Evolutionary conservation across 2,329 filamentous ascomycete genomes (phyloP).

Genomic region (Verticillium nonalfalfae): DNA sequence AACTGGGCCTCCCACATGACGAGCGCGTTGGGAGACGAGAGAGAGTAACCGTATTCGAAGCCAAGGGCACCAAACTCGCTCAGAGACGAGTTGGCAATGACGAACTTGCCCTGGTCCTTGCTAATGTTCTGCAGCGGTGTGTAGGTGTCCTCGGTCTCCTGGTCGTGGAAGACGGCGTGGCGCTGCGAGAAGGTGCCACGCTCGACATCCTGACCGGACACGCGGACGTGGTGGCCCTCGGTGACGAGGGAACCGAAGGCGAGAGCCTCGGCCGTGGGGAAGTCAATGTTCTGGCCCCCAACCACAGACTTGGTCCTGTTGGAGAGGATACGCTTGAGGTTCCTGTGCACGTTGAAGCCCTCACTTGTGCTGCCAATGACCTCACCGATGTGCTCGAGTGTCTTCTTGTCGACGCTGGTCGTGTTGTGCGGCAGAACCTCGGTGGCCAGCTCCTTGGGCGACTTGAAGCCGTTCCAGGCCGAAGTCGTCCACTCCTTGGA

Average conservation of each 20-base stretch:
- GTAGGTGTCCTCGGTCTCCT: constrained; percentile 88
- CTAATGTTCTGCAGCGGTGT: constrained; percentile 85
- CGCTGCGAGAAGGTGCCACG: constrained; percentile 99
- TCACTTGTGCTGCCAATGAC: constrained; percentile 75
- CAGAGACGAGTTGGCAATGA: constrained; percentile 92
- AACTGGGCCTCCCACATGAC: constrained; percentile 99
- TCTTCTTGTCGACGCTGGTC: constrained; percentile 69
- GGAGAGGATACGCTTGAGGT: constrained; percentile 90
- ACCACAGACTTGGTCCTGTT: constrained; percentile 87
- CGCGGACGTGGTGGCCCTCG: constrained; percentile 94
- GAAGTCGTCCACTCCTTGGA: constrained; percentile 98
- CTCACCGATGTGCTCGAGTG: constrained; percentile 74
- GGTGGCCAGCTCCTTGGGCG: constrained; percentile 91
- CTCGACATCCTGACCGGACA: constrained; percentile 98
- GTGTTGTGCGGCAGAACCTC: constrained; percentile 90
- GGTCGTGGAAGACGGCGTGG: constrained; percentile 95
- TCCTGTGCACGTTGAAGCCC: constrained; percentile 84
- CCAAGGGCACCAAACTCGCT: constrained; percentile 70
- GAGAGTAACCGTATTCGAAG: constrained; percentile 97
- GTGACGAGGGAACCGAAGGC: constrained; percentile 87
- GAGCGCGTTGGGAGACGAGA: constrained; percentile 92
- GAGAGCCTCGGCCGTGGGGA: constrained; percentile 92
- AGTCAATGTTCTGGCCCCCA: constrained; percentile 94
- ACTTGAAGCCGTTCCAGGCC: constrained; percentile 99
- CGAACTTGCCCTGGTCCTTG: constrained; percentile 90